Evolutionary conservation across 2,329 filamentous ascomycete species (phyloP).

Genomic region (Calonectria multiphialidica): DNA sequence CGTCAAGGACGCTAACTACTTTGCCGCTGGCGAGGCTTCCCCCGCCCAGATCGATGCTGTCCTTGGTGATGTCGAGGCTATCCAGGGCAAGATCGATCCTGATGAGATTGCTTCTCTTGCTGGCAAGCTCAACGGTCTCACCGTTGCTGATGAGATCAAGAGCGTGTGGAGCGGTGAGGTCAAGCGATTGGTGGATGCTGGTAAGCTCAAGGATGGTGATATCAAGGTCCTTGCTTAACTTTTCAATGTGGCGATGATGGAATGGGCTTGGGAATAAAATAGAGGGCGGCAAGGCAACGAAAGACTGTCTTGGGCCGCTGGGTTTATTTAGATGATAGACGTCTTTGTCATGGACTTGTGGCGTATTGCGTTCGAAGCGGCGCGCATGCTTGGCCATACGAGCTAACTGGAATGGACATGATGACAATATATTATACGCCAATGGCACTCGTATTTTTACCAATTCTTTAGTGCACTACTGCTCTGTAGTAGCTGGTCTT

Average conservation of each 20-base stretch:
- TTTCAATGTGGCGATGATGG: slow-evolving; percentile 29
- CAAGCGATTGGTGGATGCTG: slow-evolving; percentile 80
- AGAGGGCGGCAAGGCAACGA: slow-evolving; percentile 24
- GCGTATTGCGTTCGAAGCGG: not conserved
- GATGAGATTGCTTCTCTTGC: slow-evolving; percentile 91
- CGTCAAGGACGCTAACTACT: slow-evolving; percentile 99
- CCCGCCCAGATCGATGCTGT: slow-evolving; percentile 84
- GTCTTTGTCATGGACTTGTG: slow-evolving; percentile 13
- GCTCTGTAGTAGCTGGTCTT: no score
- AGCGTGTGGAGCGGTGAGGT: slow-evolving; percentile 82
- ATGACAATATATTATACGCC: not conserved
- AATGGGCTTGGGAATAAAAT: slow-evolving; percentile 32
- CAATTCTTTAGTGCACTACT: not conserved
- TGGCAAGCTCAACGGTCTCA: slow-evolving; percentile 82
- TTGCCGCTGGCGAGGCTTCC: slow-evolving; percentile 80
- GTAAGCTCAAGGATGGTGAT: slow-evolving; percentile 89
- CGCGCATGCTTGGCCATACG: slow-evolving; percentile 8
- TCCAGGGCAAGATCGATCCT: slow-evolving; percentile 89
- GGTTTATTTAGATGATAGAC: slow-evolving; percentile 16
- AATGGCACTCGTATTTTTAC: not conserved
- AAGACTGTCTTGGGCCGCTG: not conserved
- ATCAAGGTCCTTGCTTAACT: slow-evolving; percentile 71
- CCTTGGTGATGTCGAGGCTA: slow-evolving; percentile 84
- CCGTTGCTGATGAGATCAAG: slow-evolving; percentile 88
- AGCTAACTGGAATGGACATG: slow-evolving; percentile 14